Base-by-base conservation (phyloP, 208 protist species). In the Wallacemonas sp. region DNA sequence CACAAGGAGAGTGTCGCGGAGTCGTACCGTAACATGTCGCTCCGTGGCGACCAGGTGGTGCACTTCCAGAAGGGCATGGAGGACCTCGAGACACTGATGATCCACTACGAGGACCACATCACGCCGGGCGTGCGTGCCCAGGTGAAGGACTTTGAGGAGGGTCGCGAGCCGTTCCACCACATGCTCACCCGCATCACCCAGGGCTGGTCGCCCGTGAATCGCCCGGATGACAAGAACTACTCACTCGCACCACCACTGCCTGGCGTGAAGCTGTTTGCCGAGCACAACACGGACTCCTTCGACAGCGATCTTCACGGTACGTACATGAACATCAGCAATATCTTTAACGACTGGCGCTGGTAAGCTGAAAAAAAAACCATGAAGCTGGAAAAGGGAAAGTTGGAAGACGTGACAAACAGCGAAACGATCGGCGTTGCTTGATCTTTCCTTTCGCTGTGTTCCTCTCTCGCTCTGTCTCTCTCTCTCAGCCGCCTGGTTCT, bases 321-420 rank as follows among this genome's bases (percentile, higher is more conserved):
- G 0, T 93, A 93, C 70, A 79, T 87, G 70, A 75, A 96, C 58
- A 65, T 95, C 49, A 87, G 77, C 8, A 95, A 95, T 63, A 80
- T 95, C 46, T 87, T 93, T 74, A 93, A 93, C 63, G 90, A 95
- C 49, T 95, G 87, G 72, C 78, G 87, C 27, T 95, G 90, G 90
- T 95, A 93, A 69, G 46, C 3, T 5, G n/a, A 5, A n/a, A 21
- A 41, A 4, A 55, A 14, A 49, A 3, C 6, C 16, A 58, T 44
- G 17, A 46, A 12, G 11, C 0, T 23, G 17, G 19, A 49, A 16
- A 49, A 1, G 17, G 8, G 19, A 23, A 6, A 14, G 14, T 41
- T 41, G 14, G 36, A 17, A 6, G 36, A 41, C 9, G 14, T 6
- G 14, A 41, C 36, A 17, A 14, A 17, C 14, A 17, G 36, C 14